Evolutionary conservation across 495 filamentous ascomycete species (phyloP).

Genomic region (Lophium mytilinum): DNA sequence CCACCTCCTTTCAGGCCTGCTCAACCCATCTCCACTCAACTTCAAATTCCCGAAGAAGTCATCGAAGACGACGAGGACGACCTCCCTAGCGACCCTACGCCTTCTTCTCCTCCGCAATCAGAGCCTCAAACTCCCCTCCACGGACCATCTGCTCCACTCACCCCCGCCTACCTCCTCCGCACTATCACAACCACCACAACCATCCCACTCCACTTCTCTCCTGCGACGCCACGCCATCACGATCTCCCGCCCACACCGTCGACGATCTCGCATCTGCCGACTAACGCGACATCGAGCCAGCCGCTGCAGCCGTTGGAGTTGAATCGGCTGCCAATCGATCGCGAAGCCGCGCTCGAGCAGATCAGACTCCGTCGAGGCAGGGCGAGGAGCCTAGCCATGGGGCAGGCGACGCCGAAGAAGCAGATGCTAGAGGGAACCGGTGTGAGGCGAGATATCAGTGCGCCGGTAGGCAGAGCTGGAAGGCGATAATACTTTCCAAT

Average conservation of each 20-base stretch:
- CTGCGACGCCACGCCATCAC: slow-evolving; percentile 19
- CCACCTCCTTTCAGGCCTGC: slow-evolving; percentile 1
- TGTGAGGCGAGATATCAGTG: slow-evolving; percentile 35
- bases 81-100: neutral
- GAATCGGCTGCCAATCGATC: slow-evolving; percentile 28
- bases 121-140: slow-evolving; percentile 18
- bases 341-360: slow-evolving; percentile 34
- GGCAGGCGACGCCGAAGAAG: slow-evolving; percentile 32
- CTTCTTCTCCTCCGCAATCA: neutral
- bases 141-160: slow-evolving; percentile 18
- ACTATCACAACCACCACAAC: slow-evolving; percentile 37
- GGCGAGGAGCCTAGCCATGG: slow-evolving; percentile 33
- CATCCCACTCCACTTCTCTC: slow-evolving; percentile 36
- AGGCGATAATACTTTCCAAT: slow-evolving; percentile 8
- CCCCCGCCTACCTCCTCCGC: slow-evolving; percentile 21
- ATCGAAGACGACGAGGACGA: neutral
- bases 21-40: neutral
- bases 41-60: slow-evolving; percentile 16
- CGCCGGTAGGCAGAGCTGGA: slow-evolving; percentile 23
- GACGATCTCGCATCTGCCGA: slow-evolving; percentile 16
- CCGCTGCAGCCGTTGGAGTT: slow-evolving; percentile 7
- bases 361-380: slow-evolving; percentile 34
- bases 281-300: slow-evolving; percentile 6
- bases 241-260: slow-evolving; percentile 15
- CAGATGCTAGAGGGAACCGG: slow-evolving; percentile 31